Evolutionary conservation across 1,139 yeast species (phyloP), one percentile per base, ranked within the genome.

Genomic region (Lodderomyces elongisporus): DNA sequence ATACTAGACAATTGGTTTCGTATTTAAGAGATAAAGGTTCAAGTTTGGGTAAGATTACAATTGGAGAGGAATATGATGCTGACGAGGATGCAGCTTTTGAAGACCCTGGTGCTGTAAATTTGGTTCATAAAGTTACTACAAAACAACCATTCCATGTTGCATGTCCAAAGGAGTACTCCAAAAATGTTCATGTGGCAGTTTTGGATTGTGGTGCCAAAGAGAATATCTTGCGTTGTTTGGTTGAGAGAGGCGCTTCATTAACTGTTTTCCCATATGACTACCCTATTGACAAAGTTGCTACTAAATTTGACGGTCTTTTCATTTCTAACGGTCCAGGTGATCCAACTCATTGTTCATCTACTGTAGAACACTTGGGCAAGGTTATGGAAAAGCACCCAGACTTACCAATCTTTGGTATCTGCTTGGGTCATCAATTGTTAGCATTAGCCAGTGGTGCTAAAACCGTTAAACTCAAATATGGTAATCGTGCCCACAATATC

Each of bases 251-350:
- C 42, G 96, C 96, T 24, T 82, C 94, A 17, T 79, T 89, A 48
- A 91, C 97, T 2, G 97, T 91, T 21, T 84, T 91, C 75, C 98
- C 98, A 35, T 89, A 84, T 61, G 85, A 91, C 63, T 89, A 85
- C 60, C 95, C 95, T 45, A 77, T 91, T 47, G 22, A 20, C 22
- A 83, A 85, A 55, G 79, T 89, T 47, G 96, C 96, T 39, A 77
- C 77, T 58, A 85, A 84, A 60, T 91, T 88, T 54, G 98, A 91
- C 55, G 98, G 97, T 51, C 64, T 91, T 36, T 91, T 91, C 66
- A 79, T 91, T 47, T 85, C 96, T 33, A 91, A 91, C 58, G 98
- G 98, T 34, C 98, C 98, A 31, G 98, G 98, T 52, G 96, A 91
- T 63, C 98, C 98, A 55, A 85, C 95, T 35, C 95, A 85, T 62